Conservation (phyloP, 139 green algal species). For the Asterochloris erici region DNA sequence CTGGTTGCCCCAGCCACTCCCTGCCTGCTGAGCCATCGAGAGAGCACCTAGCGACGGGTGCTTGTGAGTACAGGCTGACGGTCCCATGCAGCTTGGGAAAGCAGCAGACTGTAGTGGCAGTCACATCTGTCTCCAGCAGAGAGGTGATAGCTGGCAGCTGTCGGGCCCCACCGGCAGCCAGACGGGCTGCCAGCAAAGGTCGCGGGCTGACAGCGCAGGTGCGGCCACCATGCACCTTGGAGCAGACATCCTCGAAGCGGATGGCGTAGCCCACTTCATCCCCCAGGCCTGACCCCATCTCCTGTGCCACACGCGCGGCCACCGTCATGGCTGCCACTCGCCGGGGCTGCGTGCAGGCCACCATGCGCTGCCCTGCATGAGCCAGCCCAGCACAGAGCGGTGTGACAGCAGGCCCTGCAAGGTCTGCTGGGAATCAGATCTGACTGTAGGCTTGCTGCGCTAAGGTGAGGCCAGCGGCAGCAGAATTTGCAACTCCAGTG, state of each 20-base stretch:
- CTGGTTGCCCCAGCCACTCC: too few relatives aligned
- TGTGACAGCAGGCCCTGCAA: neutral
- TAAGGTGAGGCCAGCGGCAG: too few relatives aligned
- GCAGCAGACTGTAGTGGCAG: neutral
- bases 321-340: slow-evolving; percentile 85
- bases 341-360: slow-evolving; percentile 76
- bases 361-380: slow-evolving; percentile 25
- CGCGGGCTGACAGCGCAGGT: too few relatives aligned
- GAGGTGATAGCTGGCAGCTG: too few relatives aligned
- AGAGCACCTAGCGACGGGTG: too few relatives aligned
- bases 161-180: too few relatives aligned
- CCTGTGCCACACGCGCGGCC: slow-evolving; percentile 79
- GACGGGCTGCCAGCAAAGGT: too few relatives aligned
- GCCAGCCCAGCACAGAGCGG: neutral
- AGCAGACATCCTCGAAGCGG: slow-evolving; percentile 71
- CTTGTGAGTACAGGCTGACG: too few relatives aligned
- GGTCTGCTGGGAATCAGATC: neutral
- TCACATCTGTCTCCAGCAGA: too few relatives aligned
- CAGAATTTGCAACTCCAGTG: too few relatives aligned
- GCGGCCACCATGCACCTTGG: slow-evolving; percentile 23
- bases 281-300: slow-evolving; percentile 63
- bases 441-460: too few relatives aligned
- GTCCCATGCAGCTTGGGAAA: neutral
- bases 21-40: too few relatives aligned
- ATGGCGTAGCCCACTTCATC: slow-evolving; percentile 73